Conservation (phyloP, 192 early-diverging fungal species). For the Dimargaris xerosporica region DNA sequence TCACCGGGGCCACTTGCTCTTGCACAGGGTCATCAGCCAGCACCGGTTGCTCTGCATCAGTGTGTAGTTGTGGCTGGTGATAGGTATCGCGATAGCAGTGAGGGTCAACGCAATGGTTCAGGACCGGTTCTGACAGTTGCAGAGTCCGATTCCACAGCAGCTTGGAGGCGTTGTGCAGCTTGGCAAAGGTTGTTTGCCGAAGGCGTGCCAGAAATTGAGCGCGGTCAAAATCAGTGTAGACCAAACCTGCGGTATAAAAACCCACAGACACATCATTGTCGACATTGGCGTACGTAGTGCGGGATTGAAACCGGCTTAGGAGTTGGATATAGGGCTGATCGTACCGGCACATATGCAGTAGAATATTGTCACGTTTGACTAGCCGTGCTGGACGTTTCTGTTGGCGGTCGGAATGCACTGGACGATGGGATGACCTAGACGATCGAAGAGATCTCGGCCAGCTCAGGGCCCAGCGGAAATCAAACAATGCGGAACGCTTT, state of each 20-base stretch:
- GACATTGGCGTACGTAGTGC: slow-evolving; percentile 32
- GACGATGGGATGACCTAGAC: no score
- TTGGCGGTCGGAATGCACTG: no score
- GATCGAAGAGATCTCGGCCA: no score
- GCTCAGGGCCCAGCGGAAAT: no score
- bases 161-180: slow-evolving; percentile 3
- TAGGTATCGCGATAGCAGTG: no score
- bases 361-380: slow-evolving; percentile 1
- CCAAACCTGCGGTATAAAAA: slow-evolving; percentile 17
- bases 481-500: no score
- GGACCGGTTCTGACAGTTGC: background rate
- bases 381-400: no score
- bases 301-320: slow-evolving; percentile 17
- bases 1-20: no score
- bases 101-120: no score
- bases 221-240: slow-evolving; percentile 8
- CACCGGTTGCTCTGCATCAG: no score
- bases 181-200: background rate
- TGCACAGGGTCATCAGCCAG: no score
- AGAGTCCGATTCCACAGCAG: slow-evolving; percentile 10
- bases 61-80: no score
- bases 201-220: background rate
- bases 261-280: slow-evolving; percentile 29
- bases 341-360: slow-evolving; percentile 24
- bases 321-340: slow-evolving; percentile 18